phyloP scores from a whole-genome alignment of 306 rosid genomes.

The Phaseolus lunatus region DNA sequence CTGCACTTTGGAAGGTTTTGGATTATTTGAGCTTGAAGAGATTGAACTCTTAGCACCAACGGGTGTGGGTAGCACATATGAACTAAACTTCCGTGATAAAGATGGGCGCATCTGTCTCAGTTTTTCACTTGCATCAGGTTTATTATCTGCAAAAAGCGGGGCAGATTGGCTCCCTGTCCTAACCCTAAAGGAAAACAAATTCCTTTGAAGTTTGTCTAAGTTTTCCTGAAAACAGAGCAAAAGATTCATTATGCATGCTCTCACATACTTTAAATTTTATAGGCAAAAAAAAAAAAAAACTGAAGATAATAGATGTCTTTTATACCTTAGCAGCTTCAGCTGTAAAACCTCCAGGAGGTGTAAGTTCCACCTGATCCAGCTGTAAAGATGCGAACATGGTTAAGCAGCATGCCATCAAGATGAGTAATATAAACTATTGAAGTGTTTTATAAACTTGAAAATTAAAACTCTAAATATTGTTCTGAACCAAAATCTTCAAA shows the following conservation, averaged over 20 bases:
- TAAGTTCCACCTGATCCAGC: constrained; percentile 68
- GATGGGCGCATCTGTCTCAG: constrained; percentile 72
- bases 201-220: constrained; percentile 56
- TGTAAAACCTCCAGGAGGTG: constrained; percentile 60
- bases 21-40: constrained; percentile 59
- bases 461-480: constrained; percentile 26
- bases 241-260: constrained; percentile 13
- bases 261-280: constrained; percentile 1
- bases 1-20: constrained; percentile 51
- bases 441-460: constrained; percentile 38
- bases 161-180: constrained; percentile 84
- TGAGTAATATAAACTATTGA: constrained; percentile 31
- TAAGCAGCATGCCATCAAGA: constrained; percentile 36
- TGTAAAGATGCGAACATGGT: constrained; percentile 46
- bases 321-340: constrained; percentile 67
- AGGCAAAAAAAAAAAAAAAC: constrained; percentile 38
- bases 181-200: constrained; percentile 63
- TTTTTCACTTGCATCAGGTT: constrained; percentile 70
- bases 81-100: constrained; percentile 73
- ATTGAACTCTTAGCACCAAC: constrained; percentile 63
- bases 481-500: constrained; percentile 28
- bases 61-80: constrained; percentile 94
- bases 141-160: constrained; percentile 79
- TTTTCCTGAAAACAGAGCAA: constrained; percentile 70
- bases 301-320: constrained; percentile 16